phyloP scores from a whole-genome alignment of 2,329 filamentous ascomycete species.

The Aspergillus ustus region DNA sequence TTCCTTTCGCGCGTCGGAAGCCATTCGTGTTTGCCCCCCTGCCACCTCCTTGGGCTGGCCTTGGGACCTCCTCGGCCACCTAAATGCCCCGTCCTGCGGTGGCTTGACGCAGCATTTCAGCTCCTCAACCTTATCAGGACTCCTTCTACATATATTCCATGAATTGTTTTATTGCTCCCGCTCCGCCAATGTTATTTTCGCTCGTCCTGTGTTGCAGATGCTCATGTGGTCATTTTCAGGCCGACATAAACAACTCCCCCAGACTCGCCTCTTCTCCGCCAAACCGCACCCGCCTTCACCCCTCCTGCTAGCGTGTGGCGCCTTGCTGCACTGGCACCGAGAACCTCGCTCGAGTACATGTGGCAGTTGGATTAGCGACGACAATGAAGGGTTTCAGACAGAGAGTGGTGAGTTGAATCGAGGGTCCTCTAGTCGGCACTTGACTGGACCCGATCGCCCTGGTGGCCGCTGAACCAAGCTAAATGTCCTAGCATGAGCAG shows the following conservation, averaged over 20 bases:
- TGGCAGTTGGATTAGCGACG: conserved; percentile 42
- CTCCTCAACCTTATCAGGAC: conserved; percentile 3
- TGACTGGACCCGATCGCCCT: conserved; percentile 31
- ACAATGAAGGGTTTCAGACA: conserved; percentile 98
- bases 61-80: conserved; percentile 4
- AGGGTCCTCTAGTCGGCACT: conserved; percentile 28
- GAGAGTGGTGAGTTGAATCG: conserved; percentile 77
- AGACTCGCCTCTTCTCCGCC: conserved; percentile 27
- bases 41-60: conserved; percentile 16
- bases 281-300: conserved; percentile 20
- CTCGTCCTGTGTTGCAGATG: conserved; percentile 24
- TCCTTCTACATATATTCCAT: neutral
- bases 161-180: conserved; percentile 4
- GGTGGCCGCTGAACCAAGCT: conserved; percentile 14
- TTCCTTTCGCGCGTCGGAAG: conserved; percentile 21
- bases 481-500: conserved; percentile 68
- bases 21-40: conserved; percentile 22
- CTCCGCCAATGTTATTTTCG: conserved; percentile 13
- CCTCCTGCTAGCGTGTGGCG: conserved; percentile 42
- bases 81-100: conserved; percentile 16
- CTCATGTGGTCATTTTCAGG: conserved; percentile 36
- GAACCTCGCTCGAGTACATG: conserved; percentile 40
- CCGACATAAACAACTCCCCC: conserved; percentile 36
- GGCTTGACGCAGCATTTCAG: conserved; percentile 10
- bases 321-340: conserved; percentile 41